phyloP scores from a whole-genome alignment of 257 asterid species.

The Solanum gandarillasii region DNA sequence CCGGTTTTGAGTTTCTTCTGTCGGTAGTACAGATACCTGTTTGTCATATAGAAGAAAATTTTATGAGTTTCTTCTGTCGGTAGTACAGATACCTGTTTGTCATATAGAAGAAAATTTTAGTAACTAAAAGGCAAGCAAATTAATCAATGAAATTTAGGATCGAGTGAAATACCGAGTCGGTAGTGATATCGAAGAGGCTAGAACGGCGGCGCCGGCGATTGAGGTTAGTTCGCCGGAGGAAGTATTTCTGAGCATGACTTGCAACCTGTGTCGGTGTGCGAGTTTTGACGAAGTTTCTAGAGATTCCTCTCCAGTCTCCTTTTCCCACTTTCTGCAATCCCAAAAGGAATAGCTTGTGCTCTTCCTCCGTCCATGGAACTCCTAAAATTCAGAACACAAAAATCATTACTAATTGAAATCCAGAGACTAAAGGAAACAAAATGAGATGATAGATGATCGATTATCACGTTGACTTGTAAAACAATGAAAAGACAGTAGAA shows the following conservation, averaged over 20 bases:
- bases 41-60: background rate
- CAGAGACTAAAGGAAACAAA: background rate
- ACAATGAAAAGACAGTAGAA: background rate
- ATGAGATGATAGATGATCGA: background rate
- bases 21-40: slow-evolving; percentile 54
- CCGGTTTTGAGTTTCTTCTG: slow-evolving; percentile 28
- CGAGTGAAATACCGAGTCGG: slow-evolving; percentile 49
- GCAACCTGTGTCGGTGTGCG: slow-evolving; percentile 96
- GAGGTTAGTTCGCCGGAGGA: slow-evolving; percentile 58
- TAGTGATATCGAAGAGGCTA: slow-evolving; percentile 85
- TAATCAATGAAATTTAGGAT: background rate
- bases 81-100: slow-evolving; percentile 46
- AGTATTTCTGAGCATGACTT: slow-evolving; percentile 90
- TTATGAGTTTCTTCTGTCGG: slow-evolving; percentile 31
- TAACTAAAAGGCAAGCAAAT: background rate
- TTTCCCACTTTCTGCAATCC: slow-evolving; percentile 76
- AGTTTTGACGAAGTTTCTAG: slow-evolving; percentile 71
- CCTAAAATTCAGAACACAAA: slow-evolving; percentile 23
- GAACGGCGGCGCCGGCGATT: slow-evolving; percentile 84
- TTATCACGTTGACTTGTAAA: background rate
- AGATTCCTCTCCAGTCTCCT: slow-evolving; percentile 93
- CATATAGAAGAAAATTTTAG: background rate
- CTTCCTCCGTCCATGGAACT: slow-evolving; percentile 89
- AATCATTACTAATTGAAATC: background rate
- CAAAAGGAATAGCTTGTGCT: slow-evolving; percentile 69